phyloP scores from a whole-genome alignment of 139 green algal species.

The Deuterostichococcus epilithicus region DNA sequence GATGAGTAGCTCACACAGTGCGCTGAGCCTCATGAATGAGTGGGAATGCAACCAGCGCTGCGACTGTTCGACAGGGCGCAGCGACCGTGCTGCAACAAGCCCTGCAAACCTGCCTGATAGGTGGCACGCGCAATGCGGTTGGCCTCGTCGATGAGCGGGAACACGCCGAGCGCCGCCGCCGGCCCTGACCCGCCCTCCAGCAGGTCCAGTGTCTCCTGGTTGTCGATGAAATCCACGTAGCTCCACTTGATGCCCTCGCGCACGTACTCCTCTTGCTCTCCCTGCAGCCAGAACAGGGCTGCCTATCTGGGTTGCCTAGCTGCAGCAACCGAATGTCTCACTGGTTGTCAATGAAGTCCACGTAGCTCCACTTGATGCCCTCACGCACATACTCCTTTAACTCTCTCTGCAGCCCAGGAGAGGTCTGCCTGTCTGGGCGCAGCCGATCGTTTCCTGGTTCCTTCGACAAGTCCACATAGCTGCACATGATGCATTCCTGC shows the following conservation, averaged over 20 bases:
- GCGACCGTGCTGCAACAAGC: background rate
- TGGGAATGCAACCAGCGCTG: background rate
- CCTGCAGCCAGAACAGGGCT: too few species aligned
- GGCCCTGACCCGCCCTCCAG: conserved; percentile 57
- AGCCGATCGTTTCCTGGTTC: too few species aligned
- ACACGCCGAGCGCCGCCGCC: conserved; percentile 64
- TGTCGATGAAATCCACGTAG: conserved; percentile 98
- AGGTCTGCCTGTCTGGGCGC: too few species aligned
- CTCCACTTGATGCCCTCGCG: conserved; percentile 94
- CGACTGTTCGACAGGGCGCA: background rate
- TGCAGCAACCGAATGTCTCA: too few species aligned
- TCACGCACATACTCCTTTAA: conserved; percentile 94
- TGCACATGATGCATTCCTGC: too few species aligned
- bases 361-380: conserved; percentile 95
- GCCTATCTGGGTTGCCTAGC: too few species aligned
- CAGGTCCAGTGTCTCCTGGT: conserved; percentile 93
- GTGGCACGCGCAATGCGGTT: conserved; percentile 80
- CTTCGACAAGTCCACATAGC: too few species aligned
- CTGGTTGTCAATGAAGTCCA: conserved; percentile 98
- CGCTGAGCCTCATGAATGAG: too few species aligned
- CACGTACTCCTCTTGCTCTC: conserved; percentile 85
- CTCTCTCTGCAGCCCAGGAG: too few species aligned
- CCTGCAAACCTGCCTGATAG: conserved; percentile 33
- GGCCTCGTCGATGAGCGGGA: conserved; percentile 89
- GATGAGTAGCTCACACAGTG: too few species aligned